These are phyloP conservation scores for Penicillium paxilli DNA, from an alignment of 495 filamentous ascomycete genomes.

Conservation along the genomic window DNA sequence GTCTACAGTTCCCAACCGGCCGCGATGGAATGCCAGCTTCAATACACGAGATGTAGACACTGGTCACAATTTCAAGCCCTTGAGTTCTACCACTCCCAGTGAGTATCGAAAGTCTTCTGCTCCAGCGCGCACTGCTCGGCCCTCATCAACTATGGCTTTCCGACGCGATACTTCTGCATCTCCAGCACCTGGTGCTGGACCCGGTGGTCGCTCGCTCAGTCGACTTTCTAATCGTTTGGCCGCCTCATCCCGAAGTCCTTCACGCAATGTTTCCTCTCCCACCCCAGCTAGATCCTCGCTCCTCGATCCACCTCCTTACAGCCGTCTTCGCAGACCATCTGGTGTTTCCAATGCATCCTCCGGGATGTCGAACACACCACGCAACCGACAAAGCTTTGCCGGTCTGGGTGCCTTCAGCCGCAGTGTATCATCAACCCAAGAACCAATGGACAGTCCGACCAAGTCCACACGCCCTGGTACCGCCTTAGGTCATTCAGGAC, in stretches of 20 bases:
- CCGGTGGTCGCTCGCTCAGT: conserved; percentile 27
- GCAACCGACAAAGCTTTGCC: conserved; percentile 45
- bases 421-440: conserved; percentile 33
- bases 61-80: conserved; percentile 69
- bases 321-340: conserved; percentile 36
- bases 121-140: conserved; percentile 35
- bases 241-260: conserved; percentile 42
- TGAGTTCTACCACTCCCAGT: conserved; percentile 61
- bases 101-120: conserved; percentile 56
- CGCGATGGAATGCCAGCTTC: conserved; percentile 76
- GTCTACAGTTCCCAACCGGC: conserved; percentile 57
- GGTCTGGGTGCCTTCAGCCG: conserved; percentile 34
- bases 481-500: conserved; percentile 43
- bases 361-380: conserved; percentile 31
- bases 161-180: conserved; percentile 45
- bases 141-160: conserved; percentile 40
- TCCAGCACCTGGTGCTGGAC: conserved; percentile 31
- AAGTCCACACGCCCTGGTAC: conserved; percentile 44
- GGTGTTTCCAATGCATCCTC: conserved; percentile 24
- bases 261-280: conserved; percentile 32
- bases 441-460: conserved; percentile 29
- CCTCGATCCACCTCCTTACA: conserved; percentile 43
- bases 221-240: conserved; percentile 41
- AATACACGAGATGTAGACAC: conserved; percentile 68
- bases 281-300: conserved; percentile 28